Percentiles rank a stretch among this genome's conserved stretches.
Conservation (phyloP, 2,329 filamentous ascomycete species). For the Paraconiothyrium sp. region DNA sequence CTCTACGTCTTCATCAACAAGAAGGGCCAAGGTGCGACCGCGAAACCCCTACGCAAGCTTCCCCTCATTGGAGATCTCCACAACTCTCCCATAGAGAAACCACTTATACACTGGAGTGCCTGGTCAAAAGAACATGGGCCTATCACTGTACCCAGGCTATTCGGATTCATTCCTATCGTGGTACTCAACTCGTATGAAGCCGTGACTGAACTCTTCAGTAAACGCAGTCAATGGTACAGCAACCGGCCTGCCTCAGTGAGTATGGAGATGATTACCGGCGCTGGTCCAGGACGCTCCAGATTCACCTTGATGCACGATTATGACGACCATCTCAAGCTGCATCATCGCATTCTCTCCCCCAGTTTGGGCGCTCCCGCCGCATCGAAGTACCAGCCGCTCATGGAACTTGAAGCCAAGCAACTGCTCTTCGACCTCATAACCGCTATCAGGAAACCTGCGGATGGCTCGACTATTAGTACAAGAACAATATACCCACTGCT, state of each 20-base stretch:
- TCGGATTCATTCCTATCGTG: conserved; percentile 5
- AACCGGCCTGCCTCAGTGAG: conserved; percentile 6
- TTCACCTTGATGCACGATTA: conserved; percentile 13
- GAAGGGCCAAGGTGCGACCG: not conserved
- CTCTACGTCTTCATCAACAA: conserved; percentile 1
- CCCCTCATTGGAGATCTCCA: conserved; percentile 9
- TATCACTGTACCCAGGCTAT: conserved; percentile 7
- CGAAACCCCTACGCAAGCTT: conserved; percentile 3
- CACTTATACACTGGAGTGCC: conserved; percentile 8
- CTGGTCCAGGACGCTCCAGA: conserved; percentile 3
- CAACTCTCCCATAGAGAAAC: conserved; percentile 3
- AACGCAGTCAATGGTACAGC: conserved; percentile 10
- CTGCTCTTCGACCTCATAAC: conserved; percentile 3
- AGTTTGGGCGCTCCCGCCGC: conserved; percentile 6
- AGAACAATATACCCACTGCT: not conserved
- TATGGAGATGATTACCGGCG: conserved; percentile 7
- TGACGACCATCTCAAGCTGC: conserved; percentile 9
- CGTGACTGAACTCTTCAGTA: conserved; percentile 11
- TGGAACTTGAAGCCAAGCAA: conserved; percentile 10
- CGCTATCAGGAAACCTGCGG: not conserved
- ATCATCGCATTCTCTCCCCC: conserved; percentile 2
- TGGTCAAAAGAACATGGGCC: conserved; percentile 8
- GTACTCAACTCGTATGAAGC: conserved; percentile 12
- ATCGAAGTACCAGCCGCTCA: conserved; percentile 2
- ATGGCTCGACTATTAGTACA: not conserved